Base-by-base conservation (phyloP, 2,329 filamentous ascomycete species). In the Fusarium azukiicola region DNA sequence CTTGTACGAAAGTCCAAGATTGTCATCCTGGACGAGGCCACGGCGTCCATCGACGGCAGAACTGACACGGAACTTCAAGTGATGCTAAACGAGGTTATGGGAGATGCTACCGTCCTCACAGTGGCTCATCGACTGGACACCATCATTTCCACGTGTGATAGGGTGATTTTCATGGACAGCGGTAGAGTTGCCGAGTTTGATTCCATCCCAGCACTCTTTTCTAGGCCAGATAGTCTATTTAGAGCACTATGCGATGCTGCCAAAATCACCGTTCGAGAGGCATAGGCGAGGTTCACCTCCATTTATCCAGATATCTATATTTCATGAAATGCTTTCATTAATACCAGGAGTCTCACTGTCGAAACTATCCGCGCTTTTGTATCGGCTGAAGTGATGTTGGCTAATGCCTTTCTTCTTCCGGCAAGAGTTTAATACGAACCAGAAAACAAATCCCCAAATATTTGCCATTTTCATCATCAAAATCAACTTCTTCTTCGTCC, bases 41-140 rank as follows among this genome's bases (percentile, higher is more conserved):
- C 75, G 0, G 75, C 75, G 2, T 78, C 75, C 6, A 78, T 78
- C 0, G 75, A 78, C 21, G 72, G 75, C 9, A 69, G 75, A 8
- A 68, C 75, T 8, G 75, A 78, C 23, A 76, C 44, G 3, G 75
- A 78, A 56, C 64, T 78, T 2, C 75, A 78, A 6, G 12, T 44
- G 2, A 78, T 78, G 72, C 16, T 78, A 4, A 78, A 61, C 16
- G 75, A 78, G 17, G 75, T 78, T 0, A 49, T 78, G n/a, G 72
- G 75, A 0, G 64, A 76, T 8, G 79, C 79, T 13, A 81, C 77
- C 8, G 79, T 81, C 1, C 47, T 81, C 2, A 80, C 79, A 11
- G 79, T 81, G 11, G 79, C 79, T 5, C 79, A 81, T 61, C 54
- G 79, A 38, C 74, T 81, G 5, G 77, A 81, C 11, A 81, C 77